phyloP scores from a whole-genome alignment of 139 green algal species.

The Auxenochlorella pyrenoidosa region DNA sequence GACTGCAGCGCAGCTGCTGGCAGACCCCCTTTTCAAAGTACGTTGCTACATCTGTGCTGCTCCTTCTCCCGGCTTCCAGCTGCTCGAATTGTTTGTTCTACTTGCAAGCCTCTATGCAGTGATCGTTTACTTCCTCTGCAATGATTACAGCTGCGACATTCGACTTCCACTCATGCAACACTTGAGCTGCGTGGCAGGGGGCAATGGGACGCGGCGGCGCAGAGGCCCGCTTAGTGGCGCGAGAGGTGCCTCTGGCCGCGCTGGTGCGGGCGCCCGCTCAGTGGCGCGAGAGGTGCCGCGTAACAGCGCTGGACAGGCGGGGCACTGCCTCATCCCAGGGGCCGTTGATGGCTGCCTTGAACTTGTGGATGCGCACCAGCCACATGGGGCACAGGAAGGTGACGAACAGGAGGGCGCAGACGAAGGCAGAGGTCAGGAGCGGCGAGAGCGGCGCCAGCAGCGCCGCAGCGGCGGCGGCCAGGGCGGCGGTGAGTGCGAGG shows the following conservation, averaged over 20 bases:
- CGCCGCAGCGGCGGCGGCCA: conserved; percentile 38
- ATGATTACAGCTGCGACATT: too few species aligned
- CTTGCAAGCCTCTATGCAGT: too few species aligned
- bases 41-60: too few species aligned
- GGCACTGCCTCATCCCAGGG: conserved; percentile 90
- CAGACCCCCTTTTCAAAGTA: too few species aligned
- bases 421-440: conserved; percentile 38
- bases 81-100: too few species aligned
- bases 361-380: conserved; percentile 90
- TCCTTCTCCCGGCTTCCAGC: too few species aligned
- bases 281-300: neutral
- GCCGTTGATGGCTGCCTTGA: conserved; percentile 91
- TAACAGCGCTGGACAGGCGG: conserved; percentile 12
- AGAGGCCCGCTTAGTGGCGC: neutral
- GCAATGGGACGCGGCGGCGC: too few species aligned
- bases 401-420: conserved; percentile 52
- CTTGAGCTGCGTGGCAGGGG: too few species aligned
- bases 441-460: conserved; percentile 50
- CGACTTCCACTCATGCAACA: too few species aligned
- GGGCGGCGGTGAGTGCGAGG: conserved; percentile 44
- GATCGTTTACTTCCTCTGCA: too few species aligned
- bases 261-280: too few species aligned
- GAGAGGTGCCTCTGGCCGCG: neutral
- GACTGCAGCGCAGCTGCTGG: neutral
- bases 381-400: conserved; percentile 78